Percentiles rank a stretch among this genome's conserved stretches.
Evolutionary conservation across 2,329 filamentous ascomycete species (phyloP).

Genomic region (Penicillium sumatraense): DNA sequence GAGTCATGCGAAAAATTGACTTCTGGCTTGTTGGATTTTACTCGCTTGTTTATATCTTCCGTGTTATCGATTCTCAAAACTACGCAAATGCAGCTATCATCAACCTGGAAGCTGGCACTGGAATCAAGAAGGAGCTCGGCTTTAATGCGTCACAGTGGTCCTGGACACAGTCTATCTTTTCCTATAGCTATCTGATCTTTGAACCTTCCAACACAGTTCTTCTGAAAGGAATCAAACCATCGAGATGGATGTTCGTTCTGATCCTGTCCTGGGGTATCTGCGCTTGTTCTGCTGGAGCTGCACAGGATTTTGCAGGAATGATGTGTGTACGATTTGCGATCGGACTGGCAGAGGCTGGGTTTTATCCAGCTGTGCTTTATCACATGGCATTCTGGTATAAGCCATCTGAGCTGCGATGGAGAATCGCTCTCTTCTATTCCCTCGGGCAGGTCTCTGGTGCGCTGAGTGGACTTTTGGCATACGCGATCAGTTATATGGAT

Average conservation of each 20-base stretch:
- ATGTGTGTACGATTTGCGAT: conserved; percentile 46
- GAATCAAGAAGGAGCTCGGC: conserved; percentile 45
- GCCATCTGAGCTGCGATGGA: conserved; percentile 39
- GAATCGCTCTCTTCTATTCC: conserved; percentile 46
- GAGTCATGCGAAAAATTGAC: conserved; percentile 41
- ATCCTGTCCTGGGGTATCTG: conserved; percentile 44
- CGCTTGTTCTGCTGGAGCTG: conserved; percentile 41
- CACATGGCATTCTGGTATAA: conserved; percentile 49
- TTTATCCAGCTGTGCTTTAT: conserved; percentile 41
- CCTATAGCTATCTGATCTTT: conserved; percentile 33
- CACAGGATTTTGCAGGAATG: conserved; percentile 36
- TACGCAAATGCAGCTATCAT: conserved; percentile 49
- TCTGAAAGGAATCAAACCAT: conserved; percentile 41
- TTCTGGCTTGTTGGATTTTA: conserved; percentile 35
- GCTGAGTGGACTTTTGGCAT: conserved; percentile 40
- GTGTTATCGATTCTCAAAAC: conserved; percentile 46
- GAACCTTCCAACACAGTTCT: conserved; percentile 43
- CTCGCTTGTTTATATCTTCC: conserved; percentile 46
- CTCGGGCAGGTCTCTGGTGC: conserved; percentile 41
- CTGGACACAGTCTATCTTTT: conserved; percentile 48
- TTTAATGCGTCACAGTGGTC: conserved; percentile 41
- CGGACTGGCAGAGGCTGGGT: conserved; percentile 42
- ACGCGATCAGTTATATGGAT: conserved; percentile 45
- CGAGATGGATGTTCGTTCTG: conserved; percentile 42
- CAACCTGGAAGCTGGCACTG: conserved; percentile 45